Evolutionary conservation across 306 rosid species (phyloP).

Genomic region (Cucumis melo): DNA sequence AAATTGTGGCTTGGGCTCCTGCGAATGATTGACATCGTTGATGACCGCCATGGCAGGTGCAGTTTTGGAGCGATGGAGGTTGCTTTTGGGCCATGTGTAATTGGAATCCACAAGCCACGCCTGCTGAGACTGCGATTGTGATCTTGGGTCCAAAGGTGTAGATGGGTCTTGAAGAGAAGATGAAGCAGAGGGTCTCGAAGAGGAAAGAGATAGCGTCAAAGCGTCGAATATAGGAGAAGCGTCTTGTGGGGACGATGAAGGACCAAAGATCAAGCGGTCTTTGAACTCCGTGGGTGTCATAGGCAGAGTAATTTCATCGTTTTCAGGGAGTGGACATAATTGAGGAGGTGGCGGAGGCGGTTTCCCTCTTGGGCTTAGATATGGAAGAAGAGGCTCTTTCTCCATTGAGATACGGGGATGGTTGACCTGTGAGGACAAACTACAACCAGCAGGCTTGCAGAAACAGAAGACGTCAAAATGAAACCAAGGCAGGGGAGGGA

Average conservation of each 20-base stretch:
- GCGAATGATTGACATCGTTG: conserved; percentile 20
- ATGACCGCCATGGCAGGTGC: conserved; percentile 89
- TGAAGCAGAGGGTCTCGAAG: conserved; percentile 35
- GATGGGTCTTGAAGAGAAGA: conserved; percentile 19
- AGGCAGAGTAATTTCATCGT: conserved; percentile 44
- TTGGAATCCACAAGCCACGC: conserved; percentile 62
- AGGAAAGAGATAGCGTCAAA: conserved; percentile 30
- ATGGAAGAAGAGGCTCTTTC: conserved; percentile 68
- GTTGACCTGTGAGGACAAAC: background rate
- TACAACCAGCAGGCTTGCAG: background rate
- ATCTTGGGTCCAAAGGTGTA: conserved; percentile 14
- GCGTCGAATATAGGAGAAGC: conserved; percentile 51
- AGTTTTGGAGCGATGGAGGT: conserved; percentile 77
- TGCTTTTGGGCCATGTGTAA: conserved; percentile 31
- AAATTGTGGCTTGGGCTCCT: conserved; percentile 39
- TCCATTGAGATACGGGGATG: conserved; percentile 33
- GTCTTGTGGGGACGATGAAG: conserved; percentile 34
- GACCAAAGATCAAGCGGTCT: conserved; percentile 76
- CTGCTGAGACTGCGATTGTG: conserved; percentile 14
- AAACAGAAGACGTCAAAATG: background rate
- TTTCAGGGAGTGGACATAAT: conserved; percentile 47
- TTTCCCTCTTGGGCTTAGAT: conserved; percentile 37
- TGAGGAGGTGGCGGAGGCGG: background rate
- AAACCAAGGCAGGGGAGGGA: background rate
- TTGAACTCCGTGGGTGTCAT: conserved; percentile 53